Conservation (phyloP, 2,329 filamentous ascomycete species). For the Nemania sp. region DNA sequence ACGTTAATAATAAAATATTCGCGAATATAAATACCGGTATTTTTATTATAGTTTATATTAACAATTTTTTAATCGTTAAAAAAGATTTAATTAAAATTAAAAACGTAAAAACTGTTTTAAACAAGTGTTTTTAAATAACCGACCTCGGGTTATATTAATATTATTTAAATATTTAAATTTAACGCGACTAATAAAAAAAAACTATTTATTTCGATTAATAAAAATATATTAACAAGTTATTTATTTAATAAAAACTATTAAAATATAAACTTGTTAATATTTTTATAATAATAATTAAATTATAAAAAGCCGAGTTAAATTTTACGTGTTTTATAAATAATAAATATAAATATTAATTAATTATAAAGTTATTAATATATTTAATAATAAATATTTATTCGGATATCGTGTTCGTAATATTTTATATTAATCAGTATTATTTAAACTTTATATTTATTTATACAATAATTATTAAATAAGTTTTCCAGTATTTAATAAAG, state of each 20-base stretch:
- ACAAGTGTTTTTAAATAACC: constrained; percentile 6
- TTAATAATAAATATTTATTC: constrained; percentile 1
- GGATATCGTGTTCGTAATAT: neutral
- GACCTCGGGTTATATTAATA: constrained; percentile 1
- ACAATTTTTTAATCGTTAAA: neutral
- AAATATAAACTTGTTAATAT: constrained; percentile 1
- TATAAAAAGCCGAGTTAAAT: constrained; percentile 3
- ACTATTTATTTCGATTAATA: constrained; percentile 13
- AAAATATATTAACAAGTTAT: constrained; percentile 10
- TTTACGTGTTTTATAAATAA: constrained; percentile 1
- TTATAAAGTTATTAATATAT: constrained; percentile 10
- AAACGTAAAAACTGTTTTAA: neutral
- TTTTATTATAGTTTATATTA: constrained; percentile 9
- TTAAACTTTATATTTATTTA: constrained; percentile 4
- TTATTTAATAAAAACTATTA: neutral
- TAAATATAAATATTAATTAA: constrained; percentile 10
- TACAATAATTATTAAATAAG: neutral
- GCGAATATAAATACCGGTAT: neutral
- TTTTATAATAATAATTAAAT: constrained; percentile 5
- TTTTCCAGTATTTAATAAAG: neutral
- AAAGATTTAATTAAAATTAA: constrained; percentile 6
- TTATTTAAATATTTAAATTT: constrained; percentile 8
- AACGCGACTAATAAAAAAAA: neutral
- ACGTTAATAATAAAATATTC: constrained; percentile 1
- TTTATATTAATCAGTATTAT: constrained; percentile 2